These are phyloP conservation scores for Adansonia digitata DNA, from an alignment of 345 rosid species.

Conservation along the genomic window DNA sequence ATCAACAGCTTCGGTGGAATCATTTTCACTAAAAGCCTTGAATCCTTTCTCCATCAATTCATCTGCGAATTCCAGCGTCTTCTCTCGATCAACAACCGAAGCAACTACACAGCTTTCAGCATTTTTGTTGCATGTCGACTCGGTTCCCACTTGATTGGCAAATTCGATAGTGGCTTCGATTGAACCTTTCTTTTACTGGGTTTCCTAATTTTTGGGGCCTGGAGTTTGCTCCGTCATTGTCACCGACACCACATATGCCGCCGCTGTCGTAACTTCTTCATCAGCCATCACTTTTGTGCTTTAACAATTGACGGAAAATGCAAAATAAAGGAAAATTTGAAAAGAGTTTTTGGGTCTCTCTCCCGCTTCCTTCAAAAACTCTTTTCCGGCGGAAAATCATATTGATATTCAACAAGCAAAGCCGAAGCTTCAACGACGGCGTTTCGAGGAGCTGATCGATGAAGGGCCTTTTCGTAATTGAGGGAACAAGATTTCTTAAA, in stretches of 20 bases:
- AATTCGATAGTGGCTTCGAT: constrained; percentile 43
- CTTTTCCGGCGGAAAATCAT: constrained; percentile 21
- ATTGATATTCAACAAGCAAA: neutral
- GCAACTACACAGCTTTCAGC: constrained; percentile 42
- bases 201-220: neutral
- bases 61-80: constrained; percentile 57
- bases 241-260: constrained; percentile 19
- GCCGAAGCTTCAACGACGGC: neutral
- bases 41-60: constrained; percentile 66
- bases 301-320: neutral
- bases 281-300: constrained; percentile 23
- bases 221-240: constrained; percentile 22
- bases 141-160: constrained; percentile 41
- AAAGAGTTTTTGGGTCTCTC: neutral
- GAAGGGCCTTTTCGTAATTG: no score
- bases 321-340: neutral
- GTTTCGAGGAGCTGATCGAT: neutral
- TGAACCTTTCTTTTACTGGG: constrained; percentile 35
- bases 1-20: constrained; percentile 73
- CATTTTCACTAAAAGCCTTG: constrained; percentile 49
- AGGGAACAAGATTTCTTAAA: neutral
- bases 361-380: neutral
- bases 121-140: constrained; percentile 54
- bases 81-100: constrained; percentile 39
- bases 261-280: constrained; percentile 9